phyloP scores from a whole-genome alignment of 2,329 filamentous ascomycete species.

The Bipolaris oryzae region DNA sequence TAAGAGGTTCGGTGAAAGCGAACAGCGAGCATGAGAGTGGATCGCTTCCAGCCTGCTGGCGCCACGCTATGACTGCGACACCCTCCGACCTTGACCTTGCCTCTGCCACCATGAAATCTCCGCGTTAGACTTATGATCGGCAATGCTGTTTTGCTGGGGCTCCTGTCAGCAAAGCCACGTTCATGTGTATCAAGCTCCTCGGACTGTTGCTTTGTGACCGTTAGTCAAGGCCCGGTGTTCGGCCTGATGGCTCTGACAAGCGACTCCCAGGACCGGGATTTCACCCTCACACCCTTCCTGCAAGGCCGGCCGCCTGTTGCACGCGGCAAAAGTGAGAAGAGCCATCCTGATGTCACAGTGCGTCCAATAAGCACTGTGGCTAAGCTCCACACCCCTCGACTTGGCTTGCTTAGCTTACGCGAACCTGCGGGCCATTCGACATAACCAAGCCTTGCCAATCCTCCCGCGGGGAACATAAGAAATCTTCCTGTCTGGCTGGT shows the following conservation, averaged over 20 bases:
- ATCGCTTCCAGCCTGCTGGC: conserved; percentile 11
- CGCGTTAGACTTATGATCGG: conserved; percentile 14
- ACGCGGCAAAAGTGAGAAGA: background rate
- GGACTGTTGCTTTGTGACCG: background rate
- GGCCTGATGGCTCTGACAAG: background rate
- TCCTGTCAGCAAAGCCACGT: background rate
- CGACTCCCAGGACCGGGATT: background rate
- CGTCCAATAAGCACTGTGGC: conserved; percentile 10
- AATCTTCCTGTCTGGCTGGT: conserved; percentile 4
- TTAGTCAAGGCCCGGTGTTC: no score
- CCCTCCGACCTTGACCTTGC: conserved; percentile 4
- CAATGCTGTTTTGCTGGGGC: conserved; percentile 5
- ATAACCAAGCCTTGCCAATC: conserved; percentile 14
- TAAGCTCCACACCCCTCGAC: conserved; percentile 11
- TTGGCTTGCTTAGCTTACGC: conserved; percentile 19
- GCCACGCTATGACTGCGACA: conserved; percentile 24
- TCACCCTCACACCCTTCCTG: background rate
- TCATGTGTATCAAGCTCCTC: background rate
- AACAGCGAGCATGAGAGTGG: conserved; percentile 16
- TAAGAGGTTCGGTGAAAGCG: conserved; percentile 21
- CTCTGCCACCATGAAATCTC: conserved; percentile 19
- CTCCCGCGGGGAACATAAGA: background rate
- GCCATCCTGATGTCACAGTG: conserved; percentile 15
- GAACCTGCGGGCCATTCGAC: conserved; percentile 1
- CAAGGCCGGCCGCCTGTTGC: conserved; percentile 2